Evolutionary conservation across 2,329 filamentous ascomycete species (phyloP).

Genomic region (Akanthomyces dipterigenus): DNA sequence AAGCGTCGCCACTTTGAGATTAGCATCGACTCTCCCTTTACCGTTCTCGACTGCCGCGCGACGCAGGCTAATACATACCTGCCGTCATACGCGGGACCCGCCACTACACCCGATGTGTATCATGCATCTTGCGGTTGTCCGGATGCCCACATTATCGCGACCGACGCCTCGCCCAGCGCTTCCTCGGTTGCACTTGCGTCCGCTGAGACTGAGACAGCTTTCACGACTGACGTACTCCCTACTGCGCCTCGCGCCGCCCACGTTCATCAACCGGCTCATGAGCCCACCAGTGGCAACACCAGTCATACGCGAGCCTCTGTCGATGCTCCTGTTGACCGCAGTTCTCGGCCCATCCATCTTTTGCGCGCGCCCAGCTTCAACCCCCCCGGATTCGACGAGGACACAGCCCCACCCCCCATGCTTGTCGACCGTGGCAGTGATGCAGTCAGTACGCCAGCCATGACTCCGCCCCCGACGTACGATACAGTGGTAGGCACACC

Average conservation of each 20-base stretch:
- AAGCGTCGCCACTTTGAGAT: conserved; percentile 91
- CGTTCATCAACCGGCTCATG: conserved; percentile 31
- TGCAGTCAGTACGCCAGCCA: conserved; percentile 28
- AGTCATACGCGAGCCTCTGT: conserved; percentile 11
- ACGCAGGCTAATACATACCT: conserved; percentile 83
- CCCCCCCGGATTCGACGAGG: conserved; percentile 79
- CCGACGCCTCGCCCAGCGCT: conserved; percentile 63
- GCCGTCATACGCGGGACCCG: conserved; percentile 63
- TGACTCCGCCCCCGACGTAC: conserved; percentile 82
- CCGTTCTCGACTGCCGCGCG: conserved; percentile 87
- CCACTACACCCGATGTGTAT: conserved; percentile 38
- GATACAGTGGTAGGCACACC: conserved; percentile 67
- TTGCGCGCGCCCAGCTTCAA: conserved; percentile 79
- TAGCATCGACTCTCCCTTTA: conserved; percentile 91
- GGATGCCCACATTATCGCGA: conserved; percentile 41
- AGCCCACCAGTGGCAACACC: conserved; percentile 20
- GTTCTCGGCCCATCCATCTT: conserved; percentile 71
- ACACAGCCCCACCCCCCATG: conserved; percentile 38
- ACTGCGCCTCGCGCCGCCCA: conserved; percentile 52
- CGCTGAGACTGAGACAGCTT: conserved; percentile 25
- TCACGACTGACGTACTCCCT: conserved; percentile 29
- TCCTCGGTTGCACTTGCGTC: conserved; percentile 43
- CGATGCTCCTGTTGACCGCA: conserved; percentile 20
- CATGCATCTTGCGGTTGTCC: conserved; percentile 49
- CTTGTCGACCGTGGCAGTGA: conserved; percentile 20